Evolutionary conservation across 2,329 filamentous ascomycete genomes (phyloP).

Genomic region (Fusarium musae): DNA sequence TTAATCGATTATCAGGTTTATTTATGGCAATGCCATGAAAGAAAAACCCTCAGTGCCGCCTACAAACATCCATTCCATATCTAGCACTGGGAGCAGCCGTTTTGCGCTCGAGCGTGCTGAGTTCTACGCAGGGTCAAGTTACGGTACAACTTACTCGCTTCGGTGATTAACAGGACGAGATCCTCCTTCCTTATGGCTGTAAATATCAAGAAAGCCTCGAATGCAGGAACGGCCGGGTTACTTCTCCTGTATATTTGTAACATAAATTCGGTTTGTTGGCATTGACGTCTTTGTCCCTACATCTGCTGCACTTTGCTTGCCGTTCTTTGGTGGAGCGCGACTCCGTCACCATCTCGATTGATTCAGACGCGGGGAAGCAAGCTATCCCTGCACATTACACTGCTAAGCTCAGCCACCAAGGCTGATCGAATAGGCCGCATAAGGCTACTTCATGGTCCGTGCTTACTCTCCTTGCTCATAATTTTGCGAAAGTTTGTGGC

Average conservation of each 20-base stretch:
- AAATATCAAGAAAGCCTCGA: not conserved
- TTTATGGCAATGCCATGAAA: not conserved
- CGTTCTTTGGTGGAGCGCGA: constrained; percentile 1
- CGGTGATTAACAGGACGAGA: not conserved
- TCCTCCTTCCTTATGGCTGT: not conserved
- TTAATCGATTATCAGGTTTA: not conserved
- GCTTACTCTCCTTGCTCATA: not conserved
- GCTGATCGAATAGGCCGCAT: constrained; percentile 11
- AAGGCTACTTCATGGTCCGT: constrained; percentile 34
- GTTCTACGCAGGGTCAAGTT: constrained; percentile 6
- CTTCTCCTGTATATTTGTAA: not conserved
- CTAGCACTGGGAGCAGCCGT: not conserved
- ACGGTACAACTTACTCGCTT: not conserved
- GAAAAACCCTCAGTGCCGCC: not conserved
- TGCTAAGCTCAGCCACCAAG: constrained; percentile 28
- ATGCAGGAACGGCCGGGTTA: not conserved
- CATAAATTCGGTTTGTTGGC: not conserved
- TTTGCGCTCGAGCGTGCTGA: not conserved
- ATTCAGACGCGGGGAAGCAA: constrained; percentile 2
- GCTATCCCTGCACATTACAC: not conserved
- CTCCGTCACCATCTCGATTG: constrained; percentile 13
- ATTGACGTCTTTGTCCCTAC: constrained; percentile 28
- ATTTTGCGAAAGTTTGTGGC: constrained; percentile 13
- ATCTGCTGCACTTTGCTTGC: constrained; percentile 25
- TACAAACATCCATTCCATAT: not conserved